phyloP scores from a whole-genome alignment of 768 basidiomycete genomes.

The Mycena rosella region DNA sequence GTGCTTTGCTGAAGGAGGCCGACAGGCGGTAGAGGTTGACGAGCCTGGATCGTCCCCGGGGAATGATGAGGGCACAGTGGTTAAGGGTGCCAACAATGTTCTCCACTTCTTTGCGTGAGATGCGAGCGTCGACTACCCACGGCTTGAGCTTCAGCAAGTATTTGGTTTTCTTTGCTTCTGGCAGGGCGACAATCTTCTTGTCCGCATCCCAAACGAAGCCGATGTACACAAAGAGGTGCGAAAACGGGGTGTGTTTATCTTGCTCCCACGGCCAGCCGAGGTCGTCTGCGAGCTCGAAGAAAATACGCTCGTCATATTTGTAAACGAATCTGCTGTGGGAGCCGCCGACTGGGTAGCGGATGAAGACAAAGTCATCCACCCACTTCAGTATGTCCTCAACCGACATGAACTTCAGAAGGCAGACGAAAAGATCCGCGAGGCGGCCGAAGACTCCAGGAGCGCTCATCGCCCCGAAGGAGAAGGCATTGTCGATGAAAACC shows the following conservation, averaged over 20 bases:
- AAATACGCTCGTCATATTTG: slow-evolving; percentile 28
- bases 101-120: too few species aligned
- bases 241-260: slow-evolving; percentile 33
- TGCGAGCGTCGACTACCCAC: too few species aligned
- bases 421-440: slow-evolving; percentile 32
- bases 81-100: too few species aligned
- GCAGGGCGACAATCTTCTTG: not conserved
- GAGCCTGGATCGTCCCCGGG: too few species aligned
- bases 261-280: slow-evolving; percentile 42
- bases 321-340: slow-evolving; percentile 1
- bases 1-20: too few species aligned
- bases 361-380: slow-evolving; percentile 41
- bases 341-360: slow-evolving; percentile 14
- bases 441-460: slow-evolving; percentile 35
- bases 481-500: slow-evolving; percentile 32
- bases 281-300: slow-evolving; percentile 22
- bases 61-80: too few species aligned
- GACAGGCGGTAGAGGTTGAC: too few species aligned
- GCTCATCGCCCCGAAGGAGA: slow-evolving; percentile 28
- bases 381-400: slow-evolving; percentile 35
- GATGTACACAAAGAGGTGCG: slow-evolving; percentile 27
- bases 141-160: too few species aligned
- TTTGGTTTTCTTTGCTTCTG: not conserved
- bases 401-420: slow-evolving; percentile 8
- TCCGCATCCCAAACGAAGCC: not conserved